phyloP scores from a whole-genome alignment of 805 yeast species.

The Debaryomyces castellii region DNA sequence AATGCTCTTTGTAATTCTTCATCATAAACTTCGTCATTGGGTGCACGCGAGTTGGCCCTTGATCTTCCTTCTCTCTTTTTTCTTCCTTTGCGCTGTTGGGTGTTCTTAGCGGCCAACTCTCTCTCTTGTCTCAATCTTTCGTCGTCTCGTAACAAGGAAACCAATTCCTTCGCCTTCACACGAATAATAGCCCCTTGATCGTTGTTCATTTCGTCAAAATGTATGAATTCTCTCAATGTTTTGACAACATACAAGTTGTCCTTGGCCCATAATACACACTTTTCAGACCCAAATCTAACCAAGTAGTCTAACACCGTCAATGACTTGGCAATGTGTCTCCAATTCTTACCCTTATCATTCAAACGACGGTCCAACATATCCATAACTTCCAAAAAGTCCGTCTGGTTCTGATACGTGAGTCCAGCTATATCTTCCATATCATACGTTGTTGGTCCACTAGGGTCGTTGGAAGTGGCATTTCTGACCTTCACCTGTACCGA shows the following conservation, averaged over 20 bases:
- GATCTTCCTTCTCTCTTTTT: constrained; percentile 22
- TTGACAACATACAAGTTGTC: constrained; percentile 86
- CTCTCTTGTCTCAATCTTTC: constrained; percentile 78
- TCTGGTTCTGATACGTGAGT: constrained; percentile 62
- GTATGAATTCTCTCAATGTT: constrained; percentile 87
- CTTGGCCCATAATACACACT: constrained; percentile 87
- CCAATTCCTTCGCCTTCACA: constrained; percentile 86
- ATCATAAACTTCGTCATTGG: constrained; percentile 50
- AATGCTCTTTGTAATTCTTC: constrained; percentile 78
- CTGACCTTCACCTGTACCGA: constrained; percentile 84
- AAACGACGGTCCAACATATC: constrained; percentile 90
- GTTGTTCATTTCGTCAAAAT: constrained; percentile 68
- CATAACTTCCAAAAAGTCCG: constrained; percentile 85
- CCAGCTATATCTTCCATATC: constrained; percentile 84
- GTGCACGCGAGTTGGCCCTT: constrained; percentile 20
- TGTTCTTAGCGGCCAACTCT: constrained; percentile 33
- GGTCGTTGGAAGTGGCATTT: constrained; percentile 88
- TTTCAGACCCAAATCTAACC: constrained; percentile 82
- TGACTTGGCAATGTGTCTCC: constrained; percentile 95
- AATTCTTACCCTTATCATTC: constrained; percentile 94
- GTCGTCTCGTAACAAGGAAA: constrained; percentile 75
- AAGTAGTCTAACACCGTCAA: constrained; percentile 85
- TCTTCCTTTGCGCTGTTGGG: constrained; percentile 18
- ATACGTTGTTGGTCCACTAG: constrained; percentile 75
- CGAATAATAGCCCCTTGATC: constrained; percentile 89